Base-by-base conservation (phyloP, 805 yeast species). In the Starmerella etchellsii region DNA sequence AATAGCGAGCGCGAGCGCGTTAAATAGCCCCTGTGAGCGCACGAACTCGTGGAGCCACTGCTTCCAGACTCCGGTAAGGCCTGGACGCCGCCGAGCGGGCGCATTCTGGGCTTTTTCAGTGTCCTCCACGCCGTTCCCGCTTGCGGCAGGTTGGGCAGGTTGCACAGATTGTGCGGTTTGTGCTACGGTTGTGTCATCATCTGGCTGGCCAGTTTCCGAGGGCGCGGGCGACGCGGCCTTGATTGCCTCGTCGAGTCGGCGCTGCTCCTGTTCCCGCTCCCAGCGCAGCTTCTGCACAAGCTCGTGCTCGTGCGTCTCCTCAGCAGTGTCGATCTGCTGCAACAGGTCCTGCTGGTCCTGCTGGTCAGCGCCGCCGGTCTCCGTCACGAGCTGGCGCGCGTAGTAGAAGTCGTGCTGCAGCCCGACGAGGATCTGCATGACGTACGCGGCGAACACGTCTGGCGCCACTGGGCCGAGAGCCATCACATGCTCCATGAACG, bases 11-110 rank as follows among this genome's bases (percentile, higher is more conserved):
- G 39, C 15, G 4, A 49, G 25, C 11, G 39, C 34, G 24, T 46
- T 46, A 23, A 39, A 41, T 16, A 46, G 22, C 14, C 48, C 49
- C 31, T 43, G 46, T 14, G 48, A 36, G n/a, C 49, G 45, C 2
- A 46, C 21, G 29, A 41, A 37, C 18, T 42, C 32, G 27, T 33
- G 34, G 16, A 44, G n/a, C 44, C 46, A 44, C 14, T 30, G 9
- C 22, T 29, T 28, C 49, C 50, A 49, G 30, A 39, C 13, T 25
- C 9, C 32, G 8, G 32, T 16, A 4, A 30, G 32, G 21, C 21
- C 18, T 6, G 16, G 20, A 7, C 21, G 21, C 21, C 6, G 20
- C 4, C 32, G 32, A n/a, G 32, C 8, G 8, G 21, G 21, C 7
- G 18, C 8, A 15, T 16, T 16, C 21, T 23, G 7, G 10, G 25